Conservation (phyloP, 192 early-diverging fungal genomes). For the Spizellomyces punctatus region DNA sequence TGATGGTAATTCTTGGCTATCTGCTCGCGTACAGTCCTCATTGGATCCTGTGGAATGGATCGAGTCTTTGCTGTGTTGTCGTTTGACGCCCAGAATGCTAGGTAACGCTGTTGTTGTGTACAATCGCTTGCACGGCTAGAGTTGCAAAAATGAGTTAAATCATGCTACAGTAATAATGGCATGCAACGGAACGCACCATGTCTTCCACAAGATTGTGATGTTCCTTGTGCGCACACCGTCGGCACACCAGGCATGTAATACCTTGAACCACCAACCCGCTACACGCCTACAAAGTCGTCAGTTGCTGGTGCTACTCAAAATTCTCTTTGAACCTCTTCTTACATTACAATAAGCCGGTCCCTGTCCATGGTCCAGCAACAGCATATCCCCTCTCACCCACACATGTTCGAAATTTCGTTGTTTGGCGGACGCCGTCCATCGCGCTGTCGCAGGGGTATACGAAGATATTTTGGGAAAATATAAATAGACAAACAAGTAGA, state of each 20-base stretch:
- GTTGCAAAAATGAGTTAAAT: not conserved
- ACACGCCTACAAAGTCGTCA: conserved; percentile 23
- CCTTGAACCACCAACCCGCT: conserved; percentile 25
- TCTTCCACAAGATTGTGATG: conserved; percentile 27
- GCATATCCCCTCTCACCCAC: conserved; percentile 32
- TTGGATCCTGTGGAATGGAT: not conserved
- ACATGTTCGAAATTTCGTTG: conserved; percentile 27
- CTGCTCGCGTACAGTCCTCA: not conserved
- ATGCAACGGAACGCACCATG: conserved; percentile 13
- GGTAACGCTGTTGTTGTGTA: conserved; percentile 13
- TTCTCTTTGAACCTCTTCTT: not conserved
- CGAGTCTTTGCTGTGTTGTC: conserved; percentile 14
- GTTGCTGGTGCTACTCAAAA: not conserved
- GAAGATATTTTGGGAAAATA: conserved; percentile 19
- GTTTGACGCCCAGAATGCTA: conserved; percentile 12
- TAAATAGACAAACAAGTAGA: conserved; percentile 2
- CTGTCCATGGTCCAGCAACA: conserved; percentile 27
- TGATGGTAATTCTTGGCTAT: not conserved
- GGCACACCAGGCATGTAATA: conserved; percentile 26
- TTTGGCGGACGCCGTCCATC: not conserved
- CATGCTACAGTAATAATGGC: not conserved
- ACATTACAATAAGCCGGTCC: conserved; percentile 35
- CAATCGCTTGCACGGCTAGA: conserved; percentile 27
- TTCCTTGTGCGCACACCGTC: conserved; percentile 17
- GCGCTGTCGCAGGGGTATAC: conserved; percentile 5